Evolutionary conservation across 345 rosid species (phyloP).

Genomic region (Dimocarpus longan): DNA sequence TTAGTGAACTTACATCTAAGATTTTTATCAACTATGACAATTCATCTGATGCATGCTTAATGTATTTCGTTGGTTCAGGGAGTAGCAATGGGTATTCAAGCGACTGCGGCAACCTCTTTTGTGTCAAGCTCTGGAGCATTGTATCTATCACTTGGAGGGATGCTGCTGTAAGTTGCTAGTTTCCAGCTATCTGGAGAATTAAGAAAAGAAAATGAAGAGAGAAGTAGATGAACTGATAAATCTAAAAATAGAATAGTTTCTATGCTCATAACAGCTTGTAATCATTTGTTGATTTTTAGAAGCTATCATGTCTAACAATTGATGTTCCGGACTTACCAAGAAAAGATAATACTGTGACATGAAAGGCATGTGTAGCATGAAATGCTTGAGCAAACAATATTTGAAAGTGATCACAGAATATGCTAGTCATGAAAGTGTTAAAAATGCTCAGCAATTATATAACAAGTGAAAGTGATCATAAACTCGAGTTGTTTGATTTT

Average conservation of each 20-base stretch:
- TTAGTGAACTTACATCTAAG: neutral
- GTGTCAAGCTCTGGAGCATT: constrained; percentile 52
- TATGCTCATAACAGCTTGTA: neutral
- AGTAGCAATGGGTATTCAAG: constrained; percentile 71
- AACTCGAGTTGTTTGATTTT: neutral
- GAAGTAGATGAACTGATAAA: neutral
- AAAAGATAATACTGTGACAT: neutral
- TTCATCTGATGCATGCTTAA: constrained; percentile 1
- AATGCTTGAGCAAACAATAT: neutral
- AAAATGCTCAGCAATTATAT: neutral
- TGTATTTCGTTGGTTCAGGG: constrained; percentile 46
- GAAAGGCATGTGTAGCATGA: constrained; percentile 5
- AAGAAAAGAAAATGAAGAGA: neutral
- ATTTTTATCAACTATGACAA: neutral
- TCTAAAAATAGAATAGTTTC: neutral
- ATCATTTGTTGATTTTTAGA: neutral
- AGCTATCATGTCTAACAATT: neutral
- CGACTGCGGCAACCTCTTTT: constrained; percentile 65
- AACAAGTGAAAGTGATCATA: neutral
- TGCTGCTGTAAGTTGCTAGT: constrained; percentile 71
- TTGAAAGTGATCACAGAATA: neutral
- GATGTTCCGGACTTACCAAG: neutral
- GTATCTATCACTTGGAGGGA: constrained; percentile 86
- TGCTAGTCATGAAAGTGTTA: no score
- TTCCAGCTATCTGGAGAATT: neutral